Evolutionary conservation across 140 eudicot genomes (phyloP).

Genomic region (Artemisia princeps): DNA sequence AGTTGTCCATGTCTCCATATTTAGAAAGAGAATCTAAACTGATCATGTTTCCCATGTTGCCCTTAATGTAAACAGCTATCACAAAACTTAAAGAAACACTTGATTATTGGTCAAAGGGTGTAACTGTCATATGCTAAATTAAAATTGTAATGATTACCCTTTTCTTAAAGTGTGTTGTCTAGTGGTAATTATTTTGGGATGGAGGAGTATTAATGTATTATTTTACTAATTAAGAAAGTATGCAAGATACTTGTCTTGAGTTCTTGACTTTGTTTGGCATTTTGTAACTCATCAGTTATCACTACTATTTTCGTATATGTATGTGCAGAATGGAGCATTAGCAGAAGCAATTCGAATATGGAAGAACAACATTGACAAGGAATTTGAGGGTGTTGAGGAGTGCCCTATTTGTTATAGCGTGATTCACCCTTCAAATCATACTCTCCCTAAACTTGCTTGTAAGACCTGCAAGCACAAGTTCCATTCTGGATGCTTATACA

Average conservation of each 20-base stretch:
- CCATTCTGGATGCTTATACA: constrained; percentile 83
- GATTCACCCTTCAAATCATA: constrained; percentile 78
- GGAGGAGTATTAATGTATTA: too few species aligned
- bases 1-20: too few species aligned
- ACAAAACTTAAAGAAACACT: too few species aligned
- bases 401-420: constrained; percentile 98
- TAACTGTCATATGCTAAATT: too few species aligned
- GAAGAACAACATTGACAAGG: constrained; percentile 94
- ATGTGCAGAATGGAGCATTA: constrained; percentile 77
- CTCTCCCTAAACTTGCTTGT: constrained; percentile 87
- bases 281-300: too few species aligned
- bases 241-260: background rate
- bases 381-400: constrained; percentile 97
- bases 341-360: constrained; percentile 95
- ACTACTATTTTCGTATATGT: constrained; percentile 10
- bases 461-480: constrained; percentile 97
- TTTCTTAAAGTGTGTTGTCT: too few species aligned
- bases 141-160: too few species aligned
- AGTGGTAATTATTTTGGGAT: too few species aligned
- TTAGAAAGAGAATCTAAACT: too few species aligned
- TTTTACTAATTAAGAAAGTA: background rate
- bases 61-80: too few species aligned
- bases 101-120: too few species aligned
- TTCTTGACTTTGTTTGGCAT: background rate
- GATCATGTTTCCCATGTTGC: too few species aligned